Base-by-base conservation (phyloP, 208 protist species). In the Vickermania ingenoplastis region DNA sequence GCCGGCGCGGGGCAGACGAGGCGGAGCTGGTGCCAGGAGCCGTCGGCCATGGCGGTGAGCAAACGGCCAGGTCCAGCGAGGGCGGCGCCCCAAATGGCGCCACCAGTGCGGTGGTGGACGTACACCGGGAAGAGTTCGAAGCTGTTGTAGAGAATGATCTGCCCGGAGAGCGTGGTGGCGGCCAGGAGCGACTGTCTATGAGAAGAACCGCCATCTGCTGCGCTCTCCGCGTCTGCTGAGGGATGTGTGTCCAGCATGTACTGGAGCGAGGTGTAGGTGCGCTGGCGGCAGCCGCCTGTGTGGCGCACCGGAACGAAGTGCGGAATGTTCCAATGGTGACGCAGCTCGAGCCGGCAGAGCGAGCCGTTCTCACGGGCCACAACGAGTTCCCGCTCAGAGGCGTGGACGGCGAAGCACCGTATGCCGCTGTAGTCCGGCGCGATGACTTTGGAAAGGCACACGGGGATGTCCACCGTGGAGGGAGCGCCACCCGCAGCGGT, bases 321-420 rank as follows among this genome's bases (percentile, higher is more conserved):
- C 7, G 79, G 74, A 14, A 92, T 75, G 60, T 89, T 89, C 59
- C 92, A 82, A 55, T 84, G 84, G 53, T 71, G 85, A 2, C 59
- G 62, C 36, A 94, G 55, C 49, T 63, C 29, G 62, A 87, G 91
- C 25, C 78, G 70, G 50, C 87, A 63, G 3, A 94, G 62, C 17
- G 84, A 89, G 25, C 82, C 88, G 76, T 92, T 82, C 66, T 94
- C 88, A 2, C 83, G 81, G 11, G 79, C 88, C n/a, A 92, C 61
- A 17, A 81, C 67, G 25, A 94, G 36, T 52, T 86, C 73, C 11
- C 53, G 55, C 63, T 89, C 83, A 45, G 57, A 2, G 28, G 57
- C 53, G 65, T 75, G 75, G 14, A 88, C 72, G 21, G 82, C 84
- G 31, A 92, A 28, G 62, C 84, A 91, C 54, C 75, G 69, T 31